These are phyloP conservation scores for Backusella luteola DNA, from an alignment of 192 early-diverging fungal genomes.

Conservation along the genomic window DNA sequence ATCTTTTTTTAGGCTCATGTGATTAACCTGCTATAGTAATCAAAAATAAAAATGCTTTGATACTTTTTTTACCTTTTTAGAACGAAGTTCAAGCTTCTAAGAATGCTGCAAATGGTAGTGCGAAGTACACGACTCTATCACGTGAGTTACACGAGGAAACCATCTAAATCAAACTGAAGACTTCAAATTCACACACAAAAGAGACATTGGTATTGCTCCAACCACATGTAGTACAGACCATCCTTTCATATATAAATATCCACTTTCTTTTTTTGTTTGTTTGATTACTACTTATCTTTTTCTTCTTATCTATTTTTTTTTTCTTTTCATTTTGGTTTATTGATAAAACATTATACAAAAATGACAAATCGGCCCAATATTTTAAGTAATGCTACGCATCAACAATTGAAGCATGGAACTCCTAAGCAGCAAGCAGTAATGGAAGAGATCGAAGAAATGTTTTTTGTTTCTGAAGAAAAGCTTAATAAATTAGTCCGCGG, in stretches of 20 bases:
- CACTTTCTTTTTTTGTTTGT: not conserved
- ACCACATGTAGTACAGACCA: not conserved
- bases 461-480: constrained; percentile 10
- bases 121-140: not conserved
- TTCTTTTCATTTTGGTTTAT: not conserved
- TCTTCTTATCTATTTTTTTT: not conserved
- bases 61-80: not conserved
- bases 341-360: constrained; percentile 1
- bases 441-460: constrained; percentile 1
- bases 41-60: not conserved
- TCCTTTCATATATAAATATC: not conserved
- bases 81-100: not conserved
- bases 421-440: constrained; percentile 11
- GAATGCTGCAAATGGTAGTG: not conserved
- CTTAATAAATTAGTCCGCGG: constrained; percentile 38
- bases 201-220: not conserved
- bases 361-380: constrained; percentile 1
- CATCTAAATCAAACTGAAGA: not conserved
- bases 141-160: not conserved
- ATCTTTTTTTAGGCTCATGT: not conserved
- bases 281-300: not conserved
- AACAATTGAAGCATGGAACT: not conserved
- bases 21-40: not conserved
- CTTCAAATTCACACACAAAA: constrained; percentile 5
- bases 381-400: not conserved